Conservation (phyloP, 2,329 filamentous ascomycete species). For the Diaporthe longicolla region DNA sequence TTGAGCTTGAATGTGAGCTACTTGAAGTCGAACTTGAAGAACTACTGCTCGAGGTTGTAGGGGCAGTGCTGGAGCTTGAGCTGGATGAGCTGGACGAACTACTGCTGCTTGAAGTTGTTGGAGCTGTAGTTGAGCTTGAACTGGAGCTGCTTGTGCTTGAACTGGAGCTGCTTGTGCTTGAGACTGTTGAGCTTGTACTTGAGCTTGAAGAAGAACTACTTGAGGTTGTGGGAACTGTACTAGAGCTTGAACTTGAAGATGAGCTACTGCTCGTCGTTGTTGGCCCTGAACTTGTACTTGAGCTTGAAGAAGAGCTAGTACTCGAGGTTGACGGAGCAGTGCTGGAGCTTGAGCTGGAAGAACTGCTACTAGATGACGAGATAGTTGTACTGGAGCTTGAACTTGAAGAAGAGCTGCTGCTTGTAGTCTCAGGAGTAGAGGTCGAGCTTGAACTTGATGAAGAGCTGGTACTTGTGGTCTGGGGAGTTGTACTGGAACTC, state of each 20-base stretch:
- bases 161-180: too few species aligned
- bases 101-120: too few species aligned
- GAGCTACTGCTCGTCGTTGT: too few species aligned
- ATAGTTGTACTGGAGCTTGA: not conserved
- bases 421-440: not conserved
- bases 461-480: not conserved
- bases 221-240: not conserved
- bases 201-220: not conserved
- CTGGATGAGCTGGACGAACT: too few species aligned
- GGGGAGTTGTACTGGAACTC: not conserved
- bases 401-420: not conserved
- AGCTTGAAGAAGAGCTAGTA: not conserved
- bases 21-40: not conserved
- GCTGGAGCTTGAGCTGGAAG: too few species aligned
- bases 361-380: not conserved
- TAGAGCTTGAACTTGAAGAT: not conserved
- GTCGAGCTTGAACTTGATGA: not conserved
- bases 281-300: too few species aligned
- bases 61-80: not conserved
- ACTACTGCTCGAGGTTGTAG: not conserved
- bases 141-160: too few species aligned
- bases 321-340: not conserved
- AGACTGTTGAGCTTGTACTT: not conserved
- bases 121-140: too few species aligned
- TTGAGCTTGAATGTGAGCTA: not conserved